Conservation (phyloP, 495 filamentous ascomycete species). For the Rusavskia elegans region DNA sequence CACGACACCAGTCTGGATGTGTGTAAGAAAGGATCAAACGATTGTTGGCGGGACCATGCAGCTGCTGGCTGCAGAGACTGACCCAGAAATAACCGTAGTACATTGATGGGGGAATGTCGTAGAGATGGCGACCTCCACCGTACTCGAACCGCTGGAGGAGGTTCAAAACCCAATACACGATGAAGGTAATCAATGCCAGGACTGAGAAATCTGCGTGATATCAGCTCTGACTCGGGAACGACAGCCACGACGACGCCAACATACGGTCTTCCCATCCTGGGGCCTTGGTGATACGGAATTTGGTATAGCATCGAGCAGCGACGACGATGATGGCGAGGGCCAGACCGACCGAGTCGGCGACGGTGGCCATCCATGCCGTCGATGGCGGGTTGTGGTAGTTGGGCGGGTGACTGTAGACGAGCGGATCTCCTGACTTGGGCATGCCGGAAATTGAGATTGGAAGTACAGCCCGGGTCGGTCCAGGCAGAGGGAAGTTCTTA, state of each 20-base stretch:
- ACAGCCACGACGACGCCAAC: not conserved
- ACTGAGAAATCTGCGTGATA: not conserved
- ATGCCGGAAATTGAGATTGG: too few species aligned
- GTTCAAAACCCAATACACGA: not conserved
- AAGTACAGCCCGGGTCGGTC: too few species aligned
- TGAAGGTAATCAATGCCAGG: not conserved
- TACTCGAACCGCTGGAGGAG: not conserved
- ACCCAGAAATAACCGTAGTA: not conserved
- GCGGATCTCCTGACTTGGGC: too few species aligned
- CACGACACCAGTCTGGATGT: not conserved
- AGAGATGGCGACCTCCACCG: not conserved
- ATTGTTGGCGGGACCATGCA: not conserved
- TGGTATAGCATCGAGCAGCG: not conserved
- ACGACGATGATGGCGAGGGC: not conserved
- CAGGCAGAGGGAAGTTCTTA: too few species aligned
- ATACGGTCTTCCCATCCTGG: constrained; percentile 6
- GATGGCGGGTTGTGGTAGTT: not conserved
- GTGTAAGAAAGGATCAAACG: not conserved
- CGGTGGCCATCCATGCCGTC: not conserved
- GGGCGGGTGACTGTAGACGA: not conserved
- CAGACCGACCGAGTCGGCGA: not conserved
- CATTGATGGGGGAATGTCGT: not conserved
- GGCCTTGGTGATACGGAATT: not conserved
- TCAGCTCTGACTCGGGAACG: not conserved
- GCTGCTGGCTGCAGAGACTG: not conserved